Evolutionary conservation across 805 yeast genomes (phyloP), one percentile per base, ranked within the genome.

Genomic region (Saturnispora mendoncae): DNA sequence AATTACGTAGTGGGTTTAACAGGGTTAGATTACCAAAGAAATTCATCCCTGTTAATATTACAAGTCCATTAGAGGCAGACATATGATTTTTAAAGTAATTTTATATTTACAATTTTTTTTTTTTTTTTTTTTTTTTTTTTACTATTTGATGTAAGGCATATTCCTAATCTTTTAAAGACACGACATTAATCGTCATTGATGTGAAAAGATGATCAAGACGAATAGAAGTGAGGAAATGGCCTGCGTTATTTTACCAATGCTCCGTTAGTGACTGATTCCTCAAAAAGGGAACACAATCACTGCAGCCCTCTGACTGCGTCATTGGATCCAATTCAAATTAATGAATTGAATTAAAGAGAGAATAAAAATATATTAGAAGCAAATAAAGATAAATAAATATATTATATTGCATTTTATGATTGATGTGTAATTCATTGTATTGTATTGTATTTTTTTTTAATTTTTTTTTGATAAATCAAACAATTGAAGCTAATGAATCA

Each of bases 11-110:
- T 38, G 76, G 94, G 52, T 92, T 90, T 61, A 69, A 78, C 36
- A 76, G 97, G 54, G 97, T 92, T 32, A 77, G 80, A 2, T 68
- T 92, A 61, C 99, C 99, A 15, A 84, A 86, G 71, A 81, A 79
- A 58, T 84, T 84, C 55, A 84, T 90, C 4, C 94, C 95, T 1
- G 94, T 85, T 14, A 85, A 83, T 56, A 83, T 85, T 38, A 76
- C 87, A 3, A 80, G 88, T 58, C 63, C 63, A 15, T 47, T 58
- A 38, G 45, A 55, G 17, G 50, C 44, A 20, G 51, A 39, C 13
- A 46, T 45, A 18, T 50, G 27, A 14, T 14, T 17, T 9, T 36
- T 34, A 2, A 12, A n/a, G 9, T 13, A 4, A 23, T 14, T 7
- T 23, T 4, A 17, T 23, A 6, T 24, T 14, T 24, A 39, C 25